Conservation (phyloP, 2,329 filamentous ascomycete species). For the Boeremia lycopersici region DNA sequence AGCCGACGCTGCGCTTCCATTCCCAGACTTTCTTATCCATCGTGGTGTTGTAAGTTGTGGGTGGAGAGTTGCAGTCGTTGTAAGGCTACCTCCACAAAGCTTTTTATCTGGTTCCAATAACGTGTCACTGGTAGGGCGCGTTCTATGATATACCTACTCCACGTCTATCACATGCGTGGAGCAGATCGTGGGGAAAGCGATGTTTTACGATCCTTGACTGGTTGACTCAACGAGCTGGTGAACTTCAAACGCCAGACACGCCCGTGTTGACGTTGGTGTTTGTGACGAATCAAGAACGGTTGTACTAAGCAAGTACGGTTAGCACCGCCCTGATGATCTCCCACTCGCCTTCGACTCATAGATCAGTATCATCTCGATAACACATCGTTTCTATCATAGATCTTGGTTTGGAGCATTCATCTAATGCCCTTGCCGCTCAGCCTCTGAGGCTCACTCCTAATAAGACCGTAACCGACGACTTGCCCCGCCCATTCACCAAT, state of each 20-base stretch:
- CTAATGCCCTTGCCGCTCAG: too few relatives aligned
- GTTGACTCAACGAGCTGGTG: background rate
- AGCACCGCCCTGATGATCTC: conserved; percentile 1
- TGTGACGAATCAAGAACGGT: background rate
- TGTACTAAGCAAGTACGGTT: background rate
- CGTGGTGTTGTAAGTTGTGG: background rate
- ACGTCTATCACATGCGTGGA: background rate
- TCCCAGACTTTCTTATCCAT: conserved; percentile 29
- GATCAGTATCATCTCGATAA: background rate
- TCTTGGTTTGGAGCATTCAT: too few relatives aligned
- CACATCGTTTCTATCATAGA: too few relatives aligned
- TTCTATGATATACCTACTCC: background rate
- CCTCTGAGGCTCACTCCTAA: too few relatives aligned
- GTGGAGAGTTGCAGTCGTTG: background rate
- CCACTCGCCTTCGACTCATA: background rate
- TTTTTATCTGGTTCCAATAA: background rate
- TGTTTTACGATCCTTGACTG: background rate
- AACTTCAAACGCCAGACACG: conserved; percentile 7
- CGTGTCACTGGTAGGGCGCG: background rate
- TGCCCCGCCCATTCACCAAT: too few relatives aligned
- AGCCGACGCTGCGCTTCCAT: conserved; percentile 32
- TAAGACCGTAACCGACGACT: too few relatives aligned
- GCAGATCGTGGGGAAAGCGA: background rate
- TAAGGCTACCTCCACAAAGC: background rate
- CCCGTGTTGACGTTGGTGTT: conserved; percentile 1